Conservation (phyloP, 164 flowering plant genomes). For the Tetrastigma voinierianum region DNA sequence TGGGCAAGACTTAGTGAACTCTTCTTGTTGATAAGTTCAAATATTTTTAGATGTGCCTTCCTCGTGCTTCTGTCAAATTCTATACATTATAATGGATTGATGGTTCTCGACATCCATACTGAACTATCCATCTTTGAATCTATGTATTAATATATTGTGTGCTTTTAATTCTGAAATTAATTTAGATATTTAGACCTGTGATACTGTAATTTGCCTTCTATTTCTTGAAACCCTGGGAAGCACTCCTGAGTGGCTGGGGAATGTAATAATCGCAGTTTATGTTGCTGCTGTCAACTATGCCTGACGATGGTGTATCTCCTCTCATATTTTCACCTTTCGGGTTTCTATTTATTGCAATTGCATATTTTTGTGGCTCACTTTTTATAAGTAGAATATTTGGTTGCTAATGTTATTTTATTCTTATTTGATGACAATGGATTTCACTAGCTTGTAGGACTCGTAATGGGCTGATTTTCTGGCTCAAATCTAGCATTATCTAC, state of each 20-base stretch:
- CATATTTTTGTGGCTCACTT: too few species aligned
- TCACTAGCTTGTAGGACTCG: not conserved
- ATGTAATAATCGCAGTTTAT: constrained; percentile 46
- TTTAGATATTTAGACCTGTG: too few species aligned
- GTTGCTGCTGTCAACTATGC: constrained; percentile 60
- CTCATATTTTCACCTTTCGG: constrained; percentile 88
- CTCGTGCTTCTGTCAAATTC: not conserved
- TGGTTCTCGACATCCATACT: too few species aligned
- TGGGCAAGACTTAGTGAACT: not conserved
- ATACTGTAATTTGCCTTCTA: not conserved
- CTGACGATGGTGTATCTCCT: constrained; percentile 81
- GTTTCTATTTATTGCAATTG: constrained; percentile 28
- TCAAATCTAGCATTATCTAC: not conserved
- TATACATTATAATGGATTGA: too few species aligned
- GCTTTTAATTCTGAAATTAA: not conserved
- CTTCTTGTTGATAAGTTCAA: not conserved
- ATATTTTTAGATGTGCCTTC: not conserved
- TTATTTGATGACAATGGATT: not conserved
- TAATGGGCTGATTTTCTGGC: not conserved
- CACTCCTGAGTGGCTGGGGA: constrained; percentile 84
- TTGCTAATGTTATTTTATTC: not conserved
- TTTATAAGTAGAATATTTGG: not conserved
- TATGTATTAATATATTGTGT: not conserved
- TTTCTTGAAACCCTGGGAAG: constrained; percentile 70
- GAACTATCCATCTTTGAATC: not conserved